phyloP scores from a whole-genome alignment of 305 asterid species.

The Plantago coronopus region DNA sequence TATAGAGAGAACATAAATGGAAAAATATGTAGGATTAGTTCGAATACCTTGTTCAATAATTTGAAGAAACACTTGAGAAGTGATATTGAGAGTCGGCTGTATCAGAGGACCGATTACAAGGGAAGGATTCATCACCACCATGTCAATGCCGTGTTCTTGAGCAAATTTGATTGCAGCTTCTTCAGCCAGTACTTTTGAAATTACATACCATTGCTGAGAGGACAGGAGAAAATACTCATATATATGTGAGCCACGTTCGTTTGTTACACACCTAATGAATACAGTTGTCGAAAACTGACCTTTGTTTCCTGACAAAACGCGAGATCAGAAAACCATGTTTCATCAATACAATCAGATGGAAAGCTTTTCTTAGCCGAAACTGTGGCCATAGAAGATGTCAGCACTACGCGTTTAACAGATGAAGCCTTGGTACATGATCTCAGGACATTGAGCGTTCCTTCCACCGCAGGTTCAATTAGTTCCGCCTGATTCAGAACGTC shows the following conservation, averaged over 20 bases:
- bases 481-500: constrained; percentile 28
- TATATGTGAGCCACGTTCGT: neutral
- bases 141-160: constrained; percentile 28
- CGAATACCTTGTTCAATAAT: constrained; percentile 19
- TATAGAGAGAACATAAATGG: neutral
- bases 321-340: constrained; percentile 43
- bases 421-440: constrained; percentile 32
- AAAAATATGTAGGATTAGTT: no score
- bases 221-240: neutral
- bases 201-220: constrained; percentile 28
- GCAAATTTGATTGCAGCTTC: constrained; percentile 37
- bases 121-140: constrained; percentile 33
- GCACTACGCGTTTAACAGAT: constrained; percentile 32
- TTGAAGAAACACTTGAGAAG: constrained; percentile 20
- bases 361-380: constrained; percentile 11
- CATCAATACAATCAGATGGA: constrained; percentile 33
- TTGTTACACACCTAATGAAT: neutral
- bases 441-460: constrained; percentile 43
- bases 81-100: constrained; percentile 34
- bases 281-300: neutral
- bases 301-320: constrained; percentile 24
- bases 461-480: constrained; percentile 38
- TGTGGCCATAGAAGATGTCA: constrained; percentile 37
- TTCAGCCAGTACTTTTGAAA: constrained; percentile 42
- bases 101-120: constrained; percentile 35